Evolutionary conservation across 2,329 filamentous ascomycete species (phyloP).

Genomic region (Alternaria sp.): DNA sequence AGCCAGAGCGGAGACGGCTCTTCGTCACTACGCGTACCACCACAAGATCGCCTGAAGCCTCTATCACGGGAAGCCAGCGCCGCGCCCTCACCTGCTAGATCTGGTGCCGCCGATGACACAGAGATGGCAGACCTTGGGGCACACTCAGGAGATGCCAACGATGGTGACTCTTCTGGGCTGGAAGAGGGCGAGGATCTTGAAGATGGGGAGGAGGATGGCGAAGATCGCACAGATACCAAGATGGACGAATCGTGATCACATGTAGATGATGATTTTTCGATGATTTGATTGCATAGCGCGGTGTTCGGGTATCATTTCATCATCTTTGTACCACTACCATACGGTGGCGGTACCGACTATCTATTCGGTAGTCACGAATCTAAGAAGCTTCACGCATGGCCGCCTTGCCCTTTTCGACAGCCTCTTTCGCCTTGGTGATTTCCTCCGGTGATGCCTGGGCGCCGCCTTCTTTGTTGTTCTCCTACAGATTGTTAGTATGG

Average conservation of each 20-base stretch:
- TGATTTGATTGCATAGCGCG: conserved; percentile 40
- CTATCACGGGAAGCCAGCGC: conserved; percentile 36
- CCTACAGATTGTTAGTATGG: conserved; percentile 37
- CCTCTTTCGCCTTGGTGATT: conserved; percentile 53
- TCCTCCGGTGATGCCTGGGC: conserved; percentile 50
- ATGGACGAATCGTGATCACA: conserved; percentile 41
- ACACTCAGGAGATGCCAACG: conserved; percentile 28
- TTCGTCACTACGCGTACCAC: conserved; percentile 35
- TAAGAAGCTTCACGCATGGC: conserved; percentile 44
- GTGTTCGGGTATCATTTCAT: conserved; percentile 32
- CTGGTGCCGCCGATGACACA: conserved; percentile 33
- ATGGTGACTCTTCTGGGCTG: conserved; percentile 41
- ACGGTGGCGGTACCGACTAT: not conserved
- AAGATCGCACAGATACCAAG: conserved; percentile 24
- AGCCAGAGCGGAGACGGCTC: conserved; percentile 40
- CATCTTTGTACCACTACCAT: conserved; percentile 4
- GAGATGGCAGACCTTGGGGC: conserved; percentile 40
- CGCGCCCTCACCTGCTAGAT: conserved; percentile 35
- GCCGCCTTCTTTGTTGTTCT: conserved; percentile 49
- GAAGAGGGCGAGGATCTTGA: conserved; percentile 42
- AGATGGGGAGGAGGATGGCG: conserved; percentile 39
- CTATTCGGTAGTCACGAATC: not conserved
- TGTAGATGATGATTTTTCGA: not conserved
- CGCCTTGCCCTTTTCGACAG: conserved; percentile 49
- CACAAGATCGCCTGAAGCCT: conserved; percentile 41